phyloP scores from a whole-genome alignment of 2,329 filamentous ascomycete genomes.

The Talaromyces rugulosus region DNA sequence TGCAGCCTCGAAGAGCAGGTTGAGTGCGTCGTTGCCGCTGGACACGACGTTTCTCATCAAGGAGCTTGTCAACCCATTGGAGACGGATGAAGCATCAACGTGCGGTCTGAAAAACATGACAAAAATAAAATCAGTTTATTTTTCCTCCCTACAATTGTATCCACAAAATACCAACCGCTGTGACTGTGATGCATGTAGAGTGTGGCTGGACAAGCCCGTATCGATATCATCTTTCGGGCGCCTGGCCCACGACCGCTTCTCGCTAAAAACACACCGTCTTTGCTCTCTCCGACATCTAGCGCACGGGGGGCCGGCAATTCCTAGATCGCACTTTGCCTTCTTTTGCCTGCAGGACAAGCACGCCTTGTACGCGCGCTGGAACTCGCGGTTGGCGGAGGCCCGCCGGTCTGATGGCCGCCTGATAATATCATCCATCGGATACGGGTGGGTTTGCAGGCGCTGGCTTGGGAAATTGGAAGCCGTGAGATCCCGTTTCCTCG shows the following conservation, averaged over 20 bases:
- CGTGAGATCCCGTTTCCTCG: neutral
- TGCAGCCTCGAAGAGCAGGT: slow-evolving; percentile 47
- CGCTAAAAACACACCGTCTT: slow-evolving; percentile 47
- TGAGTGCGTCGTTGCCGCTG: slow-evolving; percentile 48
- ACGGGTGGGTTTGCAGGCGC: neutral
- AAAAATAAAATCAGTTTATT: neutral
- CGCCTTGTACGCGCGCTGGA: slow-evolving; percentile 52
- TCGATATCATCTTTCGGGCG: slow-evolving; percentile 27
- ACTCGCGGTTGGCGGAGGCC: slow-evolving; percentile 11
- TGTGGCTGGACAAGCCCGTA: neutral
- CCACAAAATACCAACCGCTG: neutral
- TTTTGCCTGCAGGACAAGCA: slow-evolving; percentile 51
- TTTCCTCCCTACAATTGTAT: neutral
- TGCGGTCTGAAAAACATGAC: neutral
- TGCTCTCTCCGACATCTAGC: slow-evolving; percentile 49
- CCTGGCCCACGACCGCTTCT: slow-evolving; percentile 39
- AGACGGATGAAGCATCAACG: slow-evolving; percentile 10
- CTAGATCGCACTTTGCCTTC: slow-evolving; percentile 51
- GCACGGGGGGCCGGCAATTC: slow-evolving; percentile 39
- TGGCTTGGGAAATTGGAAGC: neutral
- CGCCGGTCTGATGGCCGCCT: slow-evolving; percentile 9
- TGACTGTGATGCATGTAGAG: neutral
- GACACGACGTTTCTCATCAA: slow-evolving; percentile 46
- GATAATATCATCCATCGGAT: slow-evolving; percentile 8
- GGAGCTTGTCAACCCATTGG: slow-evolving; percentile 25